These are phyloP conservation scores for Nissolia schottii DNA, from an alignment of 306 rosid species.

Conservation along the genomic window DNA sequence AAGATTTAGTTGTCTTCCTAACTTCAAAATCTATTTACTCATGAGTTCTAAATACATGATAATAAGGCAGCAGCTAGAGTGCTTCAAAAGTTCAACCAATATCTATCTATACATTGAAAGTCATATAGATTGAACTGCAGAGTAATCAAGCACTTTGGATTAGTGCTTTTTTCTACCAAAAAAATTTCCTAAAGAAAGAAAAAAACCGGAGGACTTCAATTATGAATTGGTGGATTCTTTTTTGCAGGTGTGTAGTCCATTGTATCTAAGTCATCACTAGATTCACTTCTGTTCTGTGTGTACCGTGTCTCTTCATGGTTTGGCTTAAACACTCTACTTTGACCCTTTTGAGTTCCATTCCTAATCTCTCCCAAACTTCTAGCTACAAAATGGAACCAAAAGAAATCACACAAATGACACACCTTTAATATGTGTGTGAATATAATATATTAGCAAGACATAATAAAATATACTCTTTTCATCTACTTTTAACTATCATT, in stretches of 20 bases:
- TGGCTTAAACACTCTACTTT: constrained; percentile 11
- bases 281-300: too few relatives aligned
- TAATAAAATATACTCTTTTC: too few relatives aligned
- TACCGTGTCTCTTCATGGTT: constrained; percentile 30
- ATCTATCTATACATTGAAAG: constrained; percentile 14
- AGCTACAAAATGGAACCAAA: constrained; percentile 33
- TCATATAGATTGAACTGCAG: background rate
- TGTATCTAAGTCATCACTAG: constrained; percentile 45
- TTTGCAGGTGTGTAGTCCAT: constrained; percentile 86
- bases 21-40: constrained; percentile 23
- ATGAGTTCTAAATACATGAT: constrained; percentile 7
- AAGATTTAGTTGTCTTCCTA: too few relatives aligned
- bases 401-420: constrained; percentile 13
- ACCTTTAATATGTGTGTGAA: background rate
- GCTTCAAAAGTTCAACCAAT: constrained; percentile 1
- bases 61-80: constrained; percentile 1
- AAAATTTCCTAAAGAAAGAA: background rate
- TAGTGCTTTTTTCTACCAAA: constrained; percentile 13
- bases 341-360: constrained; percentile 20
- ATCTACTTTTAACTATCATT: too few relatives aligned
- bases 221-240: constrained; percentile 91
- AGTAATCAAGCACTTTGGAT: background rate
- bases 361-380: constrained; percentile 32
- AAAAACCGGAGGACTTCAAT: constrained; percentile 19
- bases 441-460: background rate